Evolutionary conservation across 1,139 yeast species (phyloP).

Genomic region (Saccharomyces pastorianus): DNA sequence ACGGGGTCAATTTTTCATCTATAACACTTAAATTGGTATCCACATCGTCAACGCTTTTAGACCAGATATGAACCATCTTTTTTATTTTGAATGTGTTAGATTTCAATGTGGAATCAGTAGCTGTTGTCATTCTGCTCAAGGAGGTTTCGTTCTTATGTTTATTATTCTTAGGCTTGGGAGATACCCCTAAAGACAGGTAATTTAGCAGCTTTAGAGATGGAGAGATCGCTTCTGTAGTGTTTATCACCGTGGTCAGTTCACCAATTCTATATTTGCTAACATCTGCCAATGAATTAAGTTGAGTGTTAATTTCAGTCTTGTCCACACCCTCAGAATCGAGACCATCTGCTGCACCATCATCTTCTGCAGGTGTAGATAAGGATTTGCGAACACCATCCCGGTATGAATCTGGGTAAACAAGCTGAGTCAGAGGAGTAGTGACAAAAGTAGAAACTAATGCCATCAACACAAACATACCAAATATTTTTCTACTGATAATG

Average conservation of each 20-base stretch:
- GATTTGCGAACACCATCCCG: constrained; percentile 42
- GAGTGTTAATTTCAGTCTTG: not conserved
- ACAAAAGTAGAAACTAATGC: constrained; percentile 65
- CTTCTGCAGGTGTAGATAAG: constrained; percentile 23
- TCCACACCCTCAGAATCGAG: constrained; percentile 29
- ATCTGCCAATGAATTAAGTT: constrained; percentile 23
- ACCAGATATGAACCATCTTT: constrained; percentile 14
- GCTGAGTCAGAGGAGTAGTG: constrained; percentile 63
- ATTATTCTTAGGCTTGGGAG: not conserved
- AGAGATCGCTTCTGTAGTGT: constrained; percentile 25
- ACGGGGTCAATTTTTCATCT: constrained; percentile 17
- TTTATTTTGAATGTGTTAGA: constrained; percentile 15
- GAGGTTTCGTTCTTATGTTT: constrained; percentile 6
- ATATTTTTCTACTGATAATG: constrained; percentile 54
- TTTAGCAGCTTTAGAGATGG: constrained; percentile 23
- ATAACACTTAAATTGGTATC: constrained; percentile 14
- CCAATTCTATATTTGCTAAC: constrained; percentile 22
- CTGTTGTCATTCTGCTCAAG: constrained; percentile 15
- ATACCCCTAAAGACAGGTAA: constrained; percentile 19
- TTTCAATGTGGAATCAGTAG: constrained; percentile 15
- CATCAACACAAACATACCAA: constrained; percentile 77
- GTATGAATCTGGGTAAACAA: constrained; percentile 52
- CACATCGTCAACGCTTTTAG: constrained; percentile 14
- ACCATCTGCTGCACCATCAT: constrained; percentile 33
- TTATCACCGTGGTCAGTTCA: constrained; percentile 17